These are phyloP conservation scores for Yueomyces sp. DNA, from an alignment of 805 yeast genomes.

Conservation along the genomic window DNA sequence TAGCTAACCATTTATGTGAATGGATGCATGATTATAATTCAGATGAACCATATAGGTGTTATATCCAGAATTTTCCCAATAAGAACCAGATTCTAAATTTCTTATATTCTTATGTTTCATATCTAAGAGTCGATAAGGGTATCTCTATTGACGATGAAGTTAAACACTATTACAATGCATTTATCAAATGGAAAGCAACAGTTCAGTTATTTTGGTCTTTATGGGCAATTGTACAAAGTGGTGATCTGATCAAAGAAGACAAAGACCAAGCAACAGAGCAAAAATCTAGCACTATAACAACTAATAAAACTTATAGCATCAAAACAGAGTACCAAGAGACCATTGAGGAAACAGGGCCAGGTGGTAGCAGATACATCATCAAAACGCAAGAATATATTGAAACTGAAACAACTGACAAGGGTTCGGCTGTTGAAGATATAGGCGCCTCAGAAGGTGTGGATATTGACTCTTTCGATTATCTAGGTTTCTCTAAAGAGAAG, in stretches of 20 bases:
- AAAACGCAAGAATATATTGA: constrained; percentile 15
- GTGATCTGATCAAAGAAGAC: constrained; percentile 15
- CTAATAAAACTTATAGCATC: not conserved
- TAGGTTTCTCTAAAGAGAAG: constrained; percentile 65
- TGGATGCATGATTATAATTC: constrained; percentile 91
- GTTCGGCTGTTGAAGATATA: constrained; percentile 18
- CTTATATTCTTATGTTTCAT: constrained; percentile 65
- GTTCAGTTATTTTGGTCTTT: constrained; percentile 72
- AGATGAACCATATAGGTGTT: constrained; percentile 32
- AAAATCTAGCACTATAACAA: not conserved
- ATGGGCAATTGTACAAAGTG: constrained; percentile 87
- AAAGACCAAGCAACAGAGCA: not conserved
- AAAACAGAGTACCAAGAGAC: not conserved
- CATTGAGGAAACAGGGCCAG: constrained; percentile 34
- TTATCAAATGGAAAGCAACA: constrained; percentile 66
- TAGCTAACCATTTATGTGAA: constrained; percentile 87
- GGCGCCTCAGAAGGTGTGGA: constrained; percentile 21
- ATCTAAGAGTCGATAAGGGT: constrained; percentile 25
- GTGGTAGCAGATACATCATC: constrained; percentile 35
- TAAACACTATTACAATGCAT: constrained; percentile 46
- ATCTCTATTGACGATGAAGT: constrained; percentile 31
- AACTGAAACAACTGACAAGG: constrained; percentile 13
- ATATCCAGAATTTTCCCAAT: constrained; percentile 48
- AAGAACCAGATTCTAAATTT: constrained; percentile 56
- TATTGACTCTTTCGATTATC: constrained; percentile 63